Conservation (phyloP, 2,329 filamentous ascomycete species). For the Fusarium pininemorale region DNA sequence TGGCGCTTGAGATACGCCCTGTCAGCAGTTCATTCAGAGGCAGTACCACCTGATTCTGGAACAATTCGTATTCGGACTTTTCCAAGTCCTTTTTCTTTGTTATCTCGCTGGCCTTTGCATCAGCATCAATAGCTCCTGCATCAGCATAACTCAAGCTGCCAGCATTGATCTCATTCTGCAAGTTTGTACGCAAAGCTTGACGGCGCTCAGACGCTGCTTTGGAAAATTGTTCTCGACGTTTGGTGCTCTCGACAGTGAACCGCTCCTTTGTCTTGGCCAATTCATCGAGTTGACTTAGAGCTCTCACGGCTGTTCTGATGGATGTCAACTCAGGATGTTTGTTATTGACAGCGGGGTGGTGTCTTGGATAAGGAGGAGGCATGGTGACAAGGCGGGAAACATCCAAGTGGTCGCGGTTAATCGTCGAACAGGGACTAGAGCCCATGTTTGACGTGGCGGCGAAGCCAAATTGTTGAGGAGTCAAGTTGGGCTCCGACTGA, state of each 20-base stretch:
- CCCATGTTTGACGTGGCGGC: conserved; percentile 51
- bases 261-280: conserved; percentile 73
- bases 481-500: conserved; percentile 50
- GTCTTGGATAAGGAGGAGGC: conserved; percentile 91
- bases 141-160: conserved; percentile 85
- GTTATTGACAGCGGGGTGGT: conserved; percentile 96
- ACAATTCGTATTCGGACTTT: conserved; percentile 83
- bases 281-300: conserved; percentile 77
- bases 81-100: conserved; percentile 75
- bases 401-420: conserved; percentile 71
- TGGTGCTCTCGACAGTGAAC: conserved; percentile 65
- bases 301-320: conserved; percentile 78
- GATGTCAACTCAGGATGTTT: conserved; percentile 88
- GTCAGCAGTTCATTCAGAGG: conserved; percentile 84
- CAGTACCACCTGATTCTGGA: conserved; percentile 83
- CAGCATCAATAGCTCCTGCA: conserved; percentile 81
- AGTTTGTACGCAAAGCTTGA: conserved; percentile 74
- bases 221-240: conserved; percentile 65
- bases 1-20: conserved; percentile 76
- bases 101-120: conserved; percentile 76
- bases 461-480: conserved; percentile 56
- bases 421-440: conserved; percentile 57
- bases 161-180: conserved; percentile 80
- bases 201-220: conserved; percentile 62
- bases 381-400: conserved; percentile 92